phyloP scores from a whole-genome alignment of 768 basidiomycete genomes.

The Leccinum obscurum region DNA sequence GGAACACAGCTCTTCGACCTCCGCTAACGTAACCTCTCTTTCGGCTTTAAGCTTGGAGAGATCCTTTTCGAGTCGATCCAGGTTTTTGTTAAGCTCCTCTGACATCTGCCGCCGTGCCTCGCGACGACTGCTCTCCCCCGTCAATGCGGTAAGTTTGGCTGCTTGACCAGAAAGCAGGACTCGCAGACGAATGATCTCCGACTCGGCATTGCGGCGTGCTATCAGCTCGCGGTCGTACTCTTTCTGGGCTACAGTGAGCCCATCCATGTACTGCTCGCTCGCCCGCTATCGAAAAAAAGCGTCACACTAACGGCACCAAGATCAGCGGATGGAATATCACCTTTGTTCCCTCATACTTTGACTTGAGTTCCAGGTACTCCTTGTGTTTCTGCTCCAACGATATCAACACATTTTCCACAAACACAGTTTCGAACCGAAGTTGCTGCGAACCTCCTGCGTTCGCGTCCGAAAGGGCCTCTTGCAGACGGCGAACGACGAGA shows the following conservation, averaged over 20 bases:
- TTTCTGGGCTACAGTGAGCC: slow-evolving; percentile 87
- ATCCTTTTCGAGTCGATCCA: slow-evolving; percentile 80
- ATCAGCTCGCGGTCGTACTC: slow-evolving; percentile 94
- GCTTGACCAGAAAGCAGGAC: slow-evolving; percentile 89
- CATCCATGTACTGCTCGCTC: slow-evolving; percentile 90
- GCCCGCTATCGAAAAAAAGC: slow-evolving; percentile 57
- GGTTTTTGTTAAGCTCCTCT: slow-evolving; percentile 72
- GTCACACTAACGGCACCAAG: neutral
- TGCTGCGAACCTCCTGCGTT: slow-evolving; percentile 58
- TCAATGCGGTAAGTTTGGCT: slow-evolving; percentile 80
- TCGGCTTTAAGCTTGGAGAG: slow-evolving; percentile 86
- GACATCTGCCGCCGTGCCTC: slow-evolving; percentile 79
- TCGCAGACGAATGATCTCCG: slow-evolving; percentile 83
- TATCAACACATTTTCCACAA: slow-evolving; percentile 68
- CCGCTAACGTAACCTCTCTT: slow-evolving; percentile 88
- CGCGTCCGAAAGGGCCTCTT: slow-evolving; percentile 62
- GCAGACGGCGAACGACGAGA: slow-evolving; percentile 49
- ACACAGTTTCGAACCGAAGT: slow-evolving; percentile 68
- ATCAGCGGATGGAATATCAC: slow-evolving; percentile 44
- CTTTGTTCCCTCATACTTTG: slow-evolving; percentile 83
- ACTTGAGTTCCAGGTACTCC: slow-evolving; percentile 64
- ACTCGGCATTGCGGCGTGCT: slow-evolving; percentile 86
- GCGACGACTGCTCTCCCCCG: slow-evolving; percentile 72
- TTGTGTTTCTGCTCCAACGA: slow-evolving; percentile 65
- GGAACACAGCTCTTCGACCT: slow-evolving; percentile 86